Evolutionary conservation across 306 rosid species (phyloP), one percentile per base, ranked within the genome.

Genomic region (Malus sieversii): DNA sequence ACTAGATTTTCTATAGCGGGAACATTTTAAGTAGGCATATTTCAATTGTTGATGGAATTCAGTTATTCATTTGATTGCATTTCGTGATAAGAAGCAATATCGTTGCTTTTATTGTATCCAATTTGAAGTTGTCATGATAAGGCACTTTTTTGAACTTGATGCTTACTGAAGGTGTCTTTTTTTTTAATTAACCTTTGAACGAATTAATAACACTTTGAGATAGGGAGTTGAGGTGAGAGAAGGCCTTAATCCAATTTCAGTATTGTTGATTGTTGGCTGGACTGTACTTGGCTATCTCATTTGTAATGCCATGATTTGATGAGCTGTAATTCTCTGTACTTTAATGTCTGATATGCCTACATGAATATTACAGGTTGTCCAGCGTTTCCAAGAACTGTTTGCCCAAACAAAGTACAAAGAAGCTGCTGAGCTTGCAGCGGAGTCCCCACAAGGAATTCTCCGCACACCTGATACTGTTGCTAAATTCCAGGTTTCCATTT

Each of bases 351-450:
- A 64, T 68, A 30, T 76, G 35, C 32, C 20, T 67, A 60, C 51
- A 76, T 77, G 77, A 81, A 67, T 80, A 51, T 82, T 78, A 70
- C 85, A 96, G 99, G 99, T 96, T 73, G 99, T 96, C 75, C 97
- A 96, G 83, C 97, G 96, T 76, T 96, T 96, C 80, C 99, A 96
- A 85, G 99, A 96, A 83, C 87, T 96, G 46, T 96, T 96, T 89
- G 99, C 99, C 63, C 99, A 96, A 86, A 92, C 98, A 3, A 96
- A 96, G 82, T 96, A 96, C 84, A 96, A 96, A 84, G 99, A 96
- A 86, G 99, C 99, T 60, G 99, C 99, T 23, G 99, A 96, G 79
- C 93, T 96, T 87, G 99, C 99, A 65, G 99, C 99, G 46, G 98
- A 96, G 80, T 96, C 99, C 82, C 99, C 99, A 0, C 99, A 92